A percentile compares a stretch with the other conserved stretches of the same genome.
phyloP scores from a whole-genome alignment of 768 basidiomycete genomes.

The Boletus pseudopeckii region DNA sequence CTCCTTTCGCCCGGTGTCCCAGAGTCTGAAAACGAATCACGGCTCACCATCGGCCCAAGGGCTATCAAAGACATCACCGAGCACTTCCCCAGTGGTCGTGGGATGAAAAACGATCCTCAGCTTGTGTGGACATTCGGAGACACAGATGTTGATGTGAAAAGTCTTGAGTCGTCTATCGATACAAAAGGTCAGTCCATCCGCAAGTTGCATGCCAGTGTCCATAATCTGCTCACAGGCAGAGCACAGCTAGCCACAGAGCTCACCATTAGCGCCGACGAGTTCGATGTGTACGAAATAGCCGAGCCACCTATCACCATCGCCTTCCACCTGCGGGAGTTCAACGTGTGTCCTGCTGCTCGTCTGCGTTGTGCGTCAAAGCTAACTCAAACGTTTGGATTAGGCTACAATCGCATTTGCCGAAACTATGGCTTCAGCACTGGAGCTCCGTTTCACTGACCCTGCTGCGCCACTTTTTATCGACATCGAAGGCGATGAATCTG shows the following conservation, averaged over 20 bases:
- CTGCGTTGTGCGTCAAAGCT: background rate
- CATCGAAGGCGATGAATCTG: slow-evolving; percentile 62
- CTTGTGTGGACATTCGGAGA: slow-evolving; percentile 78
- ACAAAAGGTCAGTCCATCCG: slow-evolving; percentile 46
- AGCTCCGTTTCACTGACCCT: slow-evolving; percentile 74
- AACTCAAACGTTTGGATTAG: slow-evolving; percentile 35
- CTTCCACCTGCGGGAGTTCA: slow-evolving; percentile 83
- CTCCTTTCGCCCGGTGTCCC: slow-evolving; percentile 67
- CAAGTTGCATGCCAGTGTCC: background rate
- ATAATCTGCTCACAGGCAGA: slow-evolving; percentile 40
- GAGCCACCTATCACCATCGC: slow-evolving; percentile 63
- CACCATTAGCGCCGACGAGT: slow-evolving; percentile 73
- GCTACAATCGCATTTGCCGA: slow-evolving; percentile 81
- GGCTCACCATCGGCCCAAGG: slow-evolving; percentile 67
- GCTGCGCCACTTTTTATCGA: slow-evolving; percentile 74
- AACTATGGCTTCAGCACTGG: slow-evolving; percentile 58
- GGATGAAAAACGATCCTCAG: slow-evolving; percentile 68
- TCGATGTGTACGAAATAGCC: slow-evolving; percentile 70
- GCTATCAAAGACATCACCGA: slow-evolving; percentile 76
- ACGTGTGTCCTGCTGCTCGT: slow-evolving; percentile 40
- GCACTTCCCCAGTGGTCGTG: slow-evolving; percentile 68
- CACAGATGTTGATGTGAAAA: slow-evolving; percentile 65
- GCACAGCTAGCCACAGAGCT: slow-evolving; percentile 73
- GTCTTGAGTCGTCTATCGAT: slow-evolving; percentile 62
- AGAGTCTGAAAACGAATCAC: slow-evolving; percentile 55